Evolutionary conservation across 768 basidiomycete species (phyloP).

Genomic region (Ramaria rubella): DNA sequence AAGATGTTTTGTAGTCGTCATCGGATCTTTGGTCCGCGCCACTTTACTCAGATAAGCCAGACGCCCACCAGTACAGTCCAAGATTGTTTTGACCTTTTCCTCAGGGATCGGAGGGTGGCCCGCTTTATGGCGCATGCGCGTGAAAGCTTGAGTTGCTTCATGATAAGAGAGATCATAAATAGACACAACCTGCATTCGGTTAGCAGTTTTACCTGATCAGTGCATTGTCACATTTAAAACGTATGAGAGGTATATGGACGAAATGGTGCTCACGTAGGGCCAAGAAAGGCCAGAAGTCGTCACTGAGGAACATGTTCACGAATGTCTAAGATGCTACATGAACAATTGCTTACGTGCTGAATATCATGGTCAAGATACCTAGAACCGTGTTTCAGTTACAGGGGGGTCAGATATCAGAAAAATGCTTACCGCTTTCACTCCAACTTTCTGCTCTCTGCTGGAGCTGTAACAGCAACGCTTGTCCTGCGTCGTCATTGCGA

Average conservation of each 20-base stretch:
- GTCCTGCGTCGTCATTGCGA: constrained; percentile 70
- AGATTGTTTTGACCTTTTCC: constrained; percentile 40
- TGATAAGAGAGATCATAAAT: constrained; percentile 59
- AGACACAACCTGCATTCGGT: constrained; percentile 72
- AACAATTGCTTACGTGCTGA: constrained; percentile 58
- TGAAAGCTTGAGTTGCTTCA: constrained; percentile 55
- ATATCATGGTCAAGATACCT: constrained; percentile 76
- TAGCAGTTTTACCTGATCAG: constrained; percentile 55
- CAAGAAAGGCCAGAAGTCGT: constrained; percentile 80
- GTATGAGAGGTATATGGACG: constrained; percentile 1
- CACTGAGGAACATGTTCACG: constrained; percentile 34
- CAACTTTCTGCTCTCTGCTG: constrained; percentile 84
- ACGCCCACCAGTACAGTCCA: constrained; percentile 68
- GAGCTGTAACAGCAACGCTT: constrained; percentile 74
- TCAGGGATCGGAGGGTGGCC: constrained; percentile 27
- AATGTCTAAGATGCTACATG: background rate
- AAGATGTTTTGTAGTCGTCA: constrained; percentile 56
- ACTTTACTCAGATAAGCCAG: constrained; percentile 70
- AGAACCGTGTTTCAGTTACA: constrained; percentile 11
- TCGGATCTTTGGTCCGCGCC: constrained; percentile 54
- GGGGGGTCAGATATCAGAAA: background rate
- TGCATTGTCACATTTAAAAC: constrained; percentile 4
- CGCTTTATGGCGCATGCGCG: constrained; percentile 41
- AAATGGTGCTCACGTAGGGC: constrained; percentile 45
- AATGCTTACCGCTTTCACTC: constrained; percentile 62